Base-by-base conservation (phyloP, 1,284 basidiomycete species). In the Ustilago sp. region DNA sequence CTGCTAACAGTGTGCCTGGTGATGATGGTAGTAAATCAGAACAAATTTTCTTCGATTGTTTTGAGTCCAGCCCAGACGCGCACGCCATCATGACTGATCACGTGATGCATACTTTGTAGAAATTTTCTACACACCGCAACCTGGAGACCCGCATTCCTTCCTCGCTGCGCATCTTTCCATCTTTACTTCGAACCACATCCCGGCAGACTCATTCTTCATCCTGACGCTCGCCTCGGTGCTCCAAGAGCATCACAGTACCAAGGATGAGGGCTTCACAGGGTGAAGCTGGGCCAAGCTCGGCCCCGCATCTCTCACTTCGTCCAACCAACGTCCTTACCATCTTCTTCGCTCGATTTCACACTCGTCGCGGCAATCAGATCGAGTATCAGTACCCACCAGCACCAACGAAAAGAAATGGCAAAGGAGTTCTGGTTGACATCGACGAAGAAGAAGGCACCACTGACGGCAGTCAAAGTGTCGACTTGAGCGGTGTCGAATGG, bases 261-360 rank as follows among this genome's bases (percentile, higher is more conserved):
- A 45, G n/a, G 43, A 45, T 61, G 65, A 50, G 36, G 43, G n/a
- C 47, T 11, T 35, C 59, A 7, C 50, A 32, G 38, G 50, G 50
- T 36, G 56, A 69, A 54, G 55, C 73, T 8, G 68, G 68, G 3
- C 67, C 73, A 8, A 75, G 68, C 64, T 59, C 59, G 15, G 65
- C 59, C 19, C 69, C 69, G 0, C 39, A 51, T 2, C 63, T 77
- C 32, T 60, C 60, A 2, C 60, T 77, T 34, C 55, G 62, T 19
- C 74, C 74, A 38, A 55, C 69, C 47, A 81, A 81, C 51, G 68
- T 76, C n/a, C 54, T 75, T 17, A 63, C 70, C 38, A 65, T 82
- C 70, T 82, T 80, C 50, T 65, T 79, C 5, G 79, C 79, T 4
- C 64, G 62, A 23, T 82, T 82, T 23, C 79, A 82, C 56, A 68